Base-by-base conservation (phyloP, 495 filamentous ascomycete genomes). In the Acidomyces sp. region DNA sequence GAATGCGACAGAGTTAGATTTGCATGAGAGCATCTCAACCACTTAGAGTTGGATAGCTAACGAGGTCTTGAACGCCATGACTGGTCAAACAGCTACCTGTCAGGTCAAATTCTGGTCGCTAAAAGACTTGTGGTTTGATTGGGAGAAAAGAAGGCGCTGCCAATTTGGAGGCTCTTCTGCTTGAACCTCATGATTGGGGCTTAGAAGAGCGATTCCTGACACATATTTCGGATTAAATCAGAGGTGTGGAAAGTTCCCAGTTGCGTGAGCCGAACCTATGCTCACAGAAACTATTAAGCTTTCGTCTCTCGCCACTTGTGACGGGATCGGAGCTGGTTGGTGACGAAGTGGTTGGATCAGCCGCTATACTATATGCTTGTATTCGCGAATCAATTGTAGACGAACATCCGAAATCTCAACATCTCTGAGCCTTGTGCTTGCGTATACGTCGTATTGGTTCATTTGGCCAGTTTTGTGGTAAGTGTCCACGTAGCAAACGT, bases 201-300 rank as follows among this genome's bases (percentile, higher is more conserved):
- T 38, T 38, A 13, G 35, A 20, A 5, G 35, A 24, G 15, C 35
- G 24, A 24, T 38, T 24, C 15, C 35, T 24, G 9, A 38, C 35
- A 15, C 27, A 38, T 20, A 38, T 24, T 25, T 10, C 35, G 35
- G 3, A 38, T 38, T 10, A 24, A 24, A 25, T 38, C 35, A 6
- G 18, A 24, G 15, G 24, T 24, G 18, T 22, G 21, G 35, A 38
- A 38, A 38, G 21, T 10, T 25, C 35, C 35, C 35, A 38, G 15
- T 38, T n/a, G 35, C n/a, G 35, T 20, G 35, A 20, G 9, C 35
- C 35, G 17, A 38, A 24, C 9, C 35, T 24, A 12, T 24, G 35
- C 22, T 38, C 12, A 20, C 27, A 38, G 35, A 38, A 38, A n/a
- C 35, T 23, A 20, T 38, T 23, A 38, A 13, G 9, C 12, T 38